phyloP scores from a whole-genome alignment of 345 rosid genomes.

The Odontarrhena argentea region DNA sequence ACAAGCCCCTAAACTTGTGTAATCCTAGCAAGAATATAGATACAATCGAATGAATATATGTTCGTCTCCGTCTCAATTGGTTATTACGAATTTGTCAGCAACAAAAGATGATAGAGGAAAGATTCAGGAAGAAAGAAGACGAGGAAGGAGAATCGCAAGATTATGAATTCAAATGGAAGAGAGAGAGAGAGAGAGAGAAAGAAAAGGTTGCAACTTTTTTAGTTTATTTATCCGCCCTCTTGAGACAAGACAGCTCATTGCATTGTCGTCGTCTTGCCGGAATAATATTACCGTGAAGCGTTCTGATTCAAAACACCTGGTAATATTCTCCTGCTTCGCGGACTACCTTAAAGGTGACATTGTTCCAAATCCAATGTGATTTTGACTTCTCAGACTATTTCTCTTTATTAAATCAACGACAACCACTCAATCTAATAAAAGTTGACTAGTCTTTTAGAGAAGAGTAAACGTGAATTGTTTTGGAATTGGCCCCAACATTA shows the following conservation, averaged over 20 bases:
- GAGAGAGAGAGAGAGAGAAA: constrained; percentile 1
- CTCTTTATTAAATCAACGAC: too few species aligned
- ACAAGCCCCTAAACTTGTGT: too few species aligned
- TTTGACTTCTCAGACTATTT: too few species aligned
- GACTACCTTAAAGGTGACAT: not conserved
- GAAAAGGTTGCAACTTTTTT: not conserved
- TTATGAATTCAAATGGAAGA: constrained; percentile 15
- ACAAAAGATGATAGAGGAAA: not conserved
- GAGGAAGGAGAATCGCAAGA: constrained; percentile 19
- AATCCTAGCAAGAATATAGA: not conserved
- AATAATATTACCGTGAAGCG: not conserved
- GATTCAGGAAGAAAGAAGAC: not conserved
- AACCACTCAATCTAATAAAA: too few species aligned
- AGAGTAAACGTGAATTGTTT: too few species aligned
- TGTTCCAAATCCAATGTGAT: too few species aligned
- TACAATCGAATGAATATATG: constrained; percentile 18
- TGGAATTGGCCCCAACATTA: too few species aligned
- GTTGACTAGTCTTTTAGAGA: too few species aligned
- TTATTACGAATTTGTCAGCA: not conserved
- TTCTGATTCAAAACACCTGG: not conserved
- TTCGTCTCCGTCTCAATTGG: constrained; percentile 31
- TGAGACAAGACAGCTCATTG: constrained; percentile 26
- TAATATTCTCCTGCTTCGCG: not conserved
- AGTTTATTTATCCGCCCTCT: not conserved
- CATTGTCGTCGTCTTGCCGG: constrained; percentile 44